A percentile compares a stretch with the other conserved stretches of the same genome.
phyloP scores from a whole-genome alignment of 257 asterid species.

The Perilla frutescens region DNA sequence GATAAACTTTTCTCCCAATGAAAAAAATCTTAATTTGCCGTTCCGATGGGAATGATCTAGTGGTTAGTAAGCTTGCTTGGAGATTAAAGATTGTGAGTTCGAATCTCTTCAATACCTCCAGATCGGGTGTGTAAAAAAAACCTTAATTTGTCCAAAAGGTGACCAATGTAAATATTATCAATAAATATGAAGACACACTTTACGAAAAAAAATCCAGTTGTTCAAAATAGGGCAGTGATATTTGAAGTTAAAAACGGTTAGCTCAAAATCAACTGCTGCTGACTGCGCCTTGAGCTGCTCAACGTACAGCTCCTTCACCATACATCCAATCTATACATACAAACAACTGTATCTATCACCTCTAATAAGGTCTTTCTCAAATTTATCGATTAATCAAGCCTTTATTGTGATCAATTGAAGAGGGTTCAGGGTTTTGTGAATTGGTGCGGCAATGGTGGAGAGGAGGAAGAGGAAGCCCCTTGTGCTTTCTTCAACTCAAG shows the following conservation, averaged over 20 bases:
- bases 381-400: background rate
- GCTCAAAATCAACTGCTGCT: conserved; percentile 16
- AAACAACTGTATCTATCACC: conserved; percentile 21
- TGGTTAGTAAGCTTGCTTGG: no score
- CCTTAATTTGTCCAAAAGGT: no score
- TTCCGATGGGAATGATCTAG: no score
- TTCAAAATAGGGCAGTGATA: background rate
- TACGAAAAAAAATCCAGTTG: background rate
- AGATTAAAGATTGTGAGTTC: no score
- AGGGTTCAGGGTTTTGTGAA: conserved; percentile 40
- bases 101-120: no score
- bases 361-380: background rate
- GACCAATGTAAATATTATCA: no score
- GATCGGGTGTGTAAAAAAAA: no score
- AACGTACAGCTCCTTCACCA: conserved; percentile 10
- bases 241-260: conserved; percentile 40
- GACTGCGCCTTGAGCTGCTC: conserved; percentile 48
- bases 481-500: conserved; percentile 84
- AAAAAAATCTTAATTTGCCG: no score
- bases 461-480: conserved; percentile 73
- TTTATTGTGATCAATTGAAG: conserved; percentile 12
- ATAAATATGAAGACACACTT: no score
- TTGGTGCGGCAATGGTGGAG: conserved; percentile 59
- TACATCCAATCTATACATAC: background rate
- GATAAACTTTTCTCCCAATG: no score